phyloP scores from a whole-genome alignment of 23 red algal species.

The Gracilaria domingensis region DNA sequence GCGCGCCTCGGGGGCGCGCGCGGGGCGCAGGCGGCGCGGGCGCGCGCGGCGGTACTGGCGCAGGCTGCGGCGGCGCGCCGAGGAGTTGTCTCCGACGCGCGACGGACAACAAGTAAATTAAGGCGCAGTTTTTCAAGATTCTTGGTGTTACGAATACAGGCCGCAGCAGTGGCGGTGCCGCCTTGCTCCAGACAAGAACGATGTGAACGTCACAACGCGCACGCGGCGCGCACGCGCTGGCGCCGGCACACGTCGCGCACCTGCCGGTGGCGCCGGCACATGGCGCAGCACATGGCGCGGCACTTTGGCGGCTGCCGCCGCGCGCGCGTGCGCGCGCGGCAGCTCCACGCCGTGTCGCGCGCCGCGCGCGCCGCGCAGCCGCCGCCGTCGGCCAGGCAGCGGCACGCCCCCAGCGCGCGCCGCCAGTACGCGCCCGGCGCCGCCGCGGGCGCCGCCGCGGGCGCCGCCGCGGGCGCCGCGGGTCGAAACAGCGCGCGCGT shows the following conservation, averaged over 20 bases:
- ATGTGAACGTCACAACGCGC: too few relatives aligned
- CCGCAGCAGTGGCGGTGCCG: too few relatives aligned
- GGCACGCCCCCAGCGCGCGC: not conserved
- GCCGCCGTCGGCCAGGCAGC: not conserved
- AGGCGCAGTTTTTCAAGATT: too few relatives aligned
- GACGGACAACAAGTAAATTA: too few relatives aligned
- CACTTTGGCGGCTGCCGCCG: not conserved
- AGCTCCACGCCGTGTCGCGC: not conserved
- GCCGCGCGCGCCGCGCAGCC: not conserved
- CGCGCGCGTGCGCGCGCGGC: not conserved
- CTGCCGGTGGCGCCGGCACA: not conserved
- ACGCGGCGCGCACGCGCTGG: not conserved
- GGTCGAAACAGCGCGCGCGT: slow-evolving; percentile 9
- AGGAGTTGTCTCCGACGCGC: too few relatives aligned
- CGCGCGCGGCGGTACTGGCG: too few relatives aligned
- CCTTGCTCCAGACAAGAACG: too few relatives aligned
- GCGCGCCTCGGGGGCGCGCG: too few relatives aligned
- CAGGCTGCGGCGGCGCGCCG: too few relatives aligned
- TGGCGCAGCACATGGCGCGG: not conserved
- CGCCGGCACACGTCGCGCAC: not conserved
- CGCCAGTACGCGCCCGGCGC: not conserved
- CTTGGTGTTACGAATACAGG: too few relatives aligned
- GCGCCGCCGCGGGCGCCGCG: not conserved
- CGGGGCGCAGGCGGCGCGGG: too few relatives aligned
- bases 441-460: slow-evolving; percentile 9